Evolutionary conservation across 805 yeast species (phyloP).

Genomic region (Isabelozyma heimii): DNA sequence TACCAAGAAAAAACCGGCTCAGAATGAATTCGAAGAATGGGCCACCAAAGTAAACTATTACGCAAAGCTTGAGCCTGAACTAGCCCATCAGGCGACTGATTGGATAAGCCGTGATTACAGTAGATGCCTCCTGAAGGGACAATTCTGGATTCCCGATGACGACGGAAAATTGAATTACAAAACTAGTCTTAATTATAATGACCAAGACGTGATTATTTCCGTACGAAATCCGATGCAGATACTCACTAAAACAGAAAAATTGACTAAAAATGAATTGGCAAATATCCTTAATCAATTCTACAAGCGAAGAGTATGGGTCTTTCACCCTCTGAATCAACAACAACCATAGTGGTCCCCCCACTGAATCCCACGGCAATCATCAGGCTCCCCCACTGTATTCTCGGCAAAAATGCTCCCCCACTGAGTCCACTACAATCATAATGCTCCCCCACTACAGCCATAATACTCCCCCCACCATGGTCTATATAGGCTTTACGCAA

Average conservation of each 20-base stretch:
- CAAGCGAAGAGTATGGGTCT: not conserved
- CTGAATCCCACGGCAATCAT: too few species aligned
- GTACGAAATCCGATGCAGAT: conserved; percentile 1
- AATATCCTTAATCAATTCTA: not conserved
- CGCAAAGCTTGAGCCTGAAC: not conserved
- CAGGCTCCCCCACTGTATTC: too few species aligned
- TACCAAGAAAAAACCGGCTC: not conserved
- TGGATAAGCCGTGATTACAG: not conserved
- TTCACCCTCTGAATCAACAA: not conserved
- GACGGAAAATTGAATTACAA: not conserved
- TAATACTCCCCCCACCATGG: too few species aligned
- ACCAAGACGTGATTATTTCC: conserved; percentile 3
- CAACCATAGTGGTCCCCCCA: too few species aligned
- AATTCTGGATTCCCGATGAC: not conserved
- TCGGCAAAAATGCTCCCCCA: too few species aligned
- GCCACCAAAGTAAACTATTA: not conserved
- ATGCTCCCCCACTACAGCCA: too few species aligned
- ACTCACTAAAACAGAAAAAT: conserved; percentile 1
- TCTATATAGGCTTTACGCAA: too few species aligned
- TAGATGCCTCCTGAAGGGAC: not conserved
- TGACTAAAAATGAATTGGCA: not conserved
- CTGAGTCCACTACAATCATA: too few species aligned
- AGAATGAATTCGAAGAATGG: not conserved
- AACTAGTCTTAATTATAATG: conserved; percentile 3
- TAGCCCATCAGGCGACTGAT: not conserved